Evolutionary conservation across 78 protist genomes (phyloP).

Genomic region (Dictyostelium brefeldianum): DNA sequence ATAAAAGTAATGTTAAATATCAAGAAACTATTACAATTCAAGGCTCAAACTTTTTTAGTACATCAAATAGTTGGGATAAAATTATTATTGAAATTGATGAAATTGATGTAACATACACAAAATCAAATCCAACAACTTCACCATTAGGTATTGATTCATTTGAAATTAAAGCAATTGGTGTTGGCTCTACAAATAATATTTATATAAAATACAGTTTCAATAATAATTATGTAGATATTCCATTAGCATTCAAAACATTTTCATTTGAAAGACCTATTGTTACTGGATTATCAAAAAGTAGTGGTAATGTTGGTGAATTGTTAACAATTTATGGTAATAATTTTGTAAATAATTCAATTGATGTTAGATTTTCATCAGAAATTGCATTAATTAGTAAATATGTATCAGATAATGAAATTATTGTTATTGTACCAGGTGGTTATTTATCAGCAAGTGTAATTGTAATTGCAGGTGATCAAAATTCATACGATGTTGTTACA

Average conservation of each 20-base stretch:
- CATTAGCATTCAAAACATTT: too few species aligned
- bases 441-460: background rate
- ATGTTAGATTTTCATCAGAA: background rate
- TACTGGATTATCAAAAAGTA: background rate
- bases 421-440: background rate
- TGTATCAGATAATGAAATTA: background rate
- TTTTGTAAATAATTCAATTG: background rate
- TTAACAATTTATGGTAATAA: background rate
- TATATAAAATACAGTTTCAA: too few species aligned
- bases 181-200: background rate
- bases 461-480: background rate
- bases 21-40: background rate
- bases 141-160: background rate
- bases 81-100: background rate
- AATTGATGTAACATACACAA: background rate
- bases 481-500: background rate
- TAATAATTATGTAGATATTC: too few species aligned
- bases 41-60: background rate
- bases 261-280: background rate
- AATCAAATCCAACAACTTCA: background rate
- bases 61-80: too few species aligned
- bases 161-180: background rate
- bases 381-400: background rate
- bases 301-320: background rate
- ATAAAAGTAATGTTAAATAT: background rate